Evolutionary conservation across 2,329 filamentous ascomycete genomes (phyloP).

Genomic region (Pezicula radicicola): DNA sequence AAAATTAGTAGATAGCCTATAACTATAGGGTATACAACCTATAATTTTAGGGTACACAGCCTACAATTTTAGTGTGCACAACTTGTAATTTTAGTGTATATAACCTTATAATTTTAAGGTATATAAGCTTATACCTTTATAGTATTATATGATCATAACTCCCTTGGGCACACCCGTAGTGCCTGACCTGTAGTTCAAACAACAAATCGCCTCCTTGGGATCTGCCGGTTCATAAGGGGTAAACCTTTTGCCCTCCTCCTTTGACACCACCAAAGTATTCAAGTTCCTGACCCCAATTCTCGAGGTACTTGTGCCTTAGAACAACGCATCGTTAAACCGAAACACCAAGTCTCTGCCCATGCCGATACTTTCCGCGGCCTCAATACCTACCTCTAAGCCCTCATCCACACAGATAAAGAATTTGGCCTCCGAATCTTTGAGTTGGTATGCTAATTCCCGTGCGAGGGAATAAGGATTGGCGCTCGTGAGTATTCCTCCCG

Average conservation of each 20-base stretch:
- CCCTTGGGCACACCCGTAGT: constrained; percentile 83
- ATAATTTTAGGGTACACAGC: too few species aligned
- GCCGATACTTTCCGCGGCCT: constrained; percentile 57
- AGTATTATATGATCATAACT: too few species aligned
- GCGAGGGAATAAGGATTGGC: constrained; percentile 66
- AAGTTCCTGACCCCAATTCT: neutral
- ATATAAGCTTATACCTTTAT: too few species aligned
- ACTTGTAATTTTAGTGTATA: too few species aligned
- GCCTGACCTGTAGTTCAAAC: constrained; percentile 77
- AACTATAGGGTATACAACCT: too few species aligned
- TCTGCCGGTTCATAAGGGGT: too few species aligned
- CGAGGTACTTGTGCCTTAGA: neutral
- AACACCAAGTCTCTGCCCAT: constrained; percentile 49
- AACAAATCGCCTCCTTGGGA: constrained; percentile 51
- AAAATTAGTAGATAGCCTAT: too few species aligned
- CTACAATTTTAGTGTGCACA: too few species aligned
- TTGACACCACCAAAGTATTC: neutral
- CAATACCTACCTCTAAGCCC: constrained; percentile 58
- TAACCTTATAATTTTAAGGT: too few species aligned
- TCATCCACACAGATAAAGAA: constrained; percentile 60
- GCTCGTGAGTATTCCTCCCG: constrained; percentile 71
- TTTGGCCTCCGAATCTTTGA: constrained; percentile 64
- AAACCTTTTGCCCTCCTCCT: neutral
- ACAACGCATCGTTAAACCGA: constrained; percentile 59
- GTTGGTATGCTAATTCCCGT: constrained; percentile 69